Conservation (phyloP, 1,139 yeast species). For the Diutina rugosa region DNA sequence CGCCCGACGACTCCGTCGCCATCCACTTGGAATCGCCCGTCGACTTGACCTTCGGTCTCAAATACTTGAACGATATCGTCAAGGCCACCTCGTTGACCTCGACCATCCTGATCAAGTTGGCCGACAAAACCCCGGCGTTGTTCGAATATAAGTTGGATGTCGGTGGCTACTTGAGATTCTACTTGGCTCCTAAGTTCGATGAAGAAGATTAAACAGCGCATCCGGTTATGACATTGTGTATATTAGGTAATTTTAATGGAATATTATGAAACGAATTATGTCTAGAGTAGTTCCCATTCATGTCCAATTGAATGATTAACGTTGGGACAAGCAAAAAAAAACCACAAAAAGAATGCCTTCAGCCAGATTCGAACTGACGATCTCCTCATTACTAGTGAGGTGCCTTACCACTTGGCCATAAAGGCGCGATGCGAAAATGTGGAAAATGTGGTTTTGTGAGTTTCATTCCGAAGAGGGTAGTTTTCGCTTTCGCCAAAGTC, state of each 20-base stretch:
- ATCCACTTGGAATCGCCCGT: constrained; percentile 83
- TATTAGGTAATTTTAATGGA: background rate
- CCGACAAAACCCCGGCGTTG: constrained; percentile 87
- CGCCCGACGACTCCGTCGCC: constrained; percentile 60
- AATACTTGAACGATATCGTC: constrained; percentile 81
- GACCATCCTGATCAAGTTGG: constrained; percentile 71
- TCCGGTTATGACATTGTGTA: background rate
- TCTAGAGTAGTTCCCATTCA: constrained; percentile 7
- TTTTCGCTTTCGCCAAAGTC: too few relatives aligned
- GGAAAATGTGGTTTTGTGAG: background rate
- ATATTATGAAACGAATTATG: background rate
- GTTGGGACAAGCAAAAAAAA: constrained; percentile 32
- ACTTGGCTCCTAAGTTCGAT: constrained; percentile 94
- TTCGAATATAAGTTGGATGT: constrained; percentile 81
- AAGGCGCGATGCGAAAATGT: background rate
- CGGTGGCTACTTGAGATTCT: constrained; percentile 89
- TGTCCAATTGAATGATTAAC: constrained; percentile 9
- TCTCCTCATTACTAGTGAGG: constrained; percentile 87
- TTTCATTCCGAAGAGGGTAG: too few relatives aligned
- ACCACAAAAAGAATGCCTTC: constrained; percentile 41
- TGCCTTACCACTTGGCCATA: constrained; percentile 52
- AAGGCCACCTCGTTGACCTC: constrained; percentile 76
- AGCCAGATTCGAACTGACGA: constrained; percentile 82
- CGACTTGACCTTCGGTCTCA: constrained; percentile 79
- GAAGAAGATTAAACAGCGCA: constrained; percentile 52